A percentile compares a stretch with the other conserved stretches of the same genome.
Conservation (phyloP, 441 rosid genomes). For the Geranium incanum region DNA sequence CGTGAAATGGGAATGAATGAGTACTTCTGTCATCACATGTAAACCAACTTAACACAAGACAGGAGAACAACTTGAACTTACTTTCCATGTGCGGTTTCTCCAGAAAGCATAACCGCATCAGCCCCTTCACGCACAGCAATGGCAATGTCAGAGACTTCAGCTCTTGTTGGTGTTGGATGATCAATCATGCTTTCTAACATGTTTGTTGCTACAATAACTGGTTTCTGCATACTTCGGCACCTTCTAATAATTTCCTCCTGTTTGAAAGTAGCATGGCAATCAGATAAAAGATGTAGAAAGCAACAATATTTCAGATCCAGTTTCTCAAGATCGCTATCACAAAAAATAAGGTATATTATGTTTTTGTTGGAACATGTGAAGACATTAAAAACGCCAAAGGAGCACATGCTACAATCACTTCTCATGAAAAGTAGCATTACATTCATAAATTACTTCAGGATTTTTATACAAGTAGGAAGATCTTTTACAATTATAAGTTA, state of each 20-base stretch:
- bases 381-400: no score
- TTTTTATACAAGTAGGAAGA: not conserved
- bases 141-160: slow-evolving; percentile 95
- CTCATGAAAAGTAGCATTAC: not conserved
- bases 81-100: slow-evolving; percentile 99
- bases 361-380: not conserved
- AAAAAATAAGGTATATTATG: not conserved
- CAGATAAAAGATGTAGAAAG: not conserved
- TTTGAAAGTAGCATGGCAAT: slow-evolving; percentile 17
- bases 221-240: slow-evolving; percentile 79
- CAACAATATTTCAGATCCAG: not conserved
- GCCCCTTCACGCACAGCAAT: slow-evolving; percentile 96
- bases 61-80: slow-evolving; percentile 29
- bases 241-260: slow-evolving; percentile 87
- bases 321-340: not conserved
- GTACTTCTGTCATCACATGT: not conserved
- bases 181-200: slow-evolving; percentile 97
- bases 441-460: not conserved
- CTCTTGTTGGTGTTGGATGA: slow-evolving; percentile 98
- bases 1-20: not conserved
- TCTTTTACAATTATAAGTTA: not conserved
- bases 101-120: slow-evolving; percentile 95
- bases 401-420: no score
- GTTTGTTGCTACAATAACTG: slow-evolving; percentile 92
- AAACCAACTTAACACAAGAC: not conserved